These are phyloP conservation scores for Crithidia thermophila DNA, from an alignment of 208 protist species.

Conservation along the genomic window DNA sequence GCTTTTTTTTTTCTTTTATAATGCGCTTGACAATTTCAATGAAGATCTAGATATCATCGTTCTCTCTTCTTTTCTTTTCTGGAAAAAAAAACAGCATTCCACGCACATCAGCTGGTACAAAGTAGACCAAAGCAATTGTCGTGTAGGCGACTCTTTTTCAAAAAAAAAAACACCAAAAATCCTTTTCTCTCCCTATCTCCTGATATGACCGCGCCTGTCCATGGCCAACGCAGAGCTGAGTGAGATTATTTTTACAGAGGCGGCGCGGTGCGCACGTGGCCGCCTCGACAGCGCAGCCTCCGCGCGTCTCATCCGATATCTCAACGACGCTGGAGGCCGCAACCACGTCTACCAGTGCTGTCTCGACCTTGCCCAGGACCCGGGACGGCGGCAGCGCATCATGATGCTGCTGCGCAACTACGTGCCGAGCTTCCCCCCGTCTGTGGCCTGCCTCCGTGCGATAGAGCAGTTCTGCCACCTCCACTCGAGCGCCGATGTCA, in stretches of 20 bases:
- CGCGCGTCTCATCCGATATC: slow-evolving; percentile 34
- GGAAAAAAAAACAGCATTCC: no score
- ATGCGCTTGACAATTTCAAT: no score
- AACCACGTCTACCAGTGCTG: slow-evolving; percentile 73
- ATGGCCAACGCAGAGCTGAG: slow-evolving; percentile 30
- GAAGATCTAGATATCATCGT: no score
- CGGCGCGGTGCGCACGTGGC: slow-evolving; percentile 32
- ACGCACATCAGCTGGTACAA: no score
- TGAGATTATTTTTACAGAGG: slow-evolving; percentile 33
- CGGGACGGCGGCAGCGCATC: slow-evolving; percentile 56
- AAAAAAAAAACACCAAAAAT: no score
- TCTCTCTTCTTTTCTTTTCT: slow-evolving; percentile 5
- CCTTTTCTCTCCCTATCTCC: background rate
- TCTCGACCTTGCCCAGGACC: slow-evolving; percentile 60
- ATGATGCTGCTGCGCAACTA: slow-evolving; percentile 68
- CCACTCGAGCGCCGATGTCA: slow-evolving; percentile 28
- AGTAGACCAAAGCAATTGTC: no score
- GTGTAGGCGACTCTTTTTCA: no score
- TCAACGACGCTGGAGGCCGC: slow-evolving; percentile 55
- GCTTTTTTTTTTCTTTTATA: background rate
- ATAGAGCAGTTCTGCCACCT: slow-evolving; percentile 40
- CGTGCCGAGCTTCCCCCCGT: slow-evolving; percentile 74
- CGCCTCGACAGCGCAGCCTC: slow-evolving; percentile 28
- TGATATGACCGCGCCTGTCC: background rate
- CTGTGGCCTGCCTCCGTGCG: slow-evolving; percentile 37